Evolutionary conservation across 345 rosid genomes (phyloP), one percentile per base, ranked within the genome.

Genomic region (Mangifera indica): DNA sequence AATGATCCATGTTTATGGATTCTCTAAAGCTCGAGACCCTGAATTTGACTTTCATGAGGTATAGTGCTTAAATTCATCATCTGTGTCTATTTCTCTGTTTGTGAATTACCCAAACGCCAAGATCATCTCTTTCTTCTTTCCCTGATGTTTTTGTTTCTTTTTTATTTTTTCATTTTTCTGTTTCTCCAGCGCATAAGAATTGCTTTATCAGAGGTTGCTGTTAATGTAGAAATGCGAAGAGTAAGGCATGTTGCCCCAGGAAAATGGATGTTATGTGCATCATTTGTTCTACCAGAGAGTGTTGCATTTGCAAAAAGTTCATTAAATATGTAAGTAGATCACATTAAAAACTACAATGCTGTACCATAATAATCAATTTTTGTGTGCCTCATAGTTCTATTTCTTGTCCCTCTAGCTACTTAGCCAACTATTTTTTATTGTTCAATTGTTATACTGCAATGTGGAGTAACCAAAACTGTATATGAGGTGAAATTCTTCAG

Each of bases 191-290:
- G 97, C 77, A 87, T 91, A 83, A 81, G 93, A 71, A 89, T 89
- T 45, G 87, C 86, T 37, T 59, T 94, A 67, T 74, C 79, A 2
- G 97, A 89, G 78, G 98, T 82, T 26, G 97, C 87, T 1, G 93
- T 94, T 52, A 74, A 88, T 52, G 97, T 93, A 3, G 88, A 89
- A 73, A 85, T 90, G 90, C 84, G 78, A 22, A 85, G 73, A 76
- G 95, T 91, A 66, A 92, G 91, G 5, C 89, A 81, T 0, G 98
- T 91, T 69, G 94, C 98, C 40, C 98, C 97, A 0, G 93, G 97
- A 48, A 94, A 94, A 87, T 90, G 93, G 89, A 91, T 93, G 98
- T 57, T 93, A 22, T 83, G 93, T 80, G 98, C 97, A 14, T 90
- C 90, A 67, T 94, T 93, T 72, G 74, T 82, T 59, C 93, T 94